phyloP scores from a whole-genome alignment of 2,329 filamentous ascomycete species.

The Coniochaeta sp. region DNA sequence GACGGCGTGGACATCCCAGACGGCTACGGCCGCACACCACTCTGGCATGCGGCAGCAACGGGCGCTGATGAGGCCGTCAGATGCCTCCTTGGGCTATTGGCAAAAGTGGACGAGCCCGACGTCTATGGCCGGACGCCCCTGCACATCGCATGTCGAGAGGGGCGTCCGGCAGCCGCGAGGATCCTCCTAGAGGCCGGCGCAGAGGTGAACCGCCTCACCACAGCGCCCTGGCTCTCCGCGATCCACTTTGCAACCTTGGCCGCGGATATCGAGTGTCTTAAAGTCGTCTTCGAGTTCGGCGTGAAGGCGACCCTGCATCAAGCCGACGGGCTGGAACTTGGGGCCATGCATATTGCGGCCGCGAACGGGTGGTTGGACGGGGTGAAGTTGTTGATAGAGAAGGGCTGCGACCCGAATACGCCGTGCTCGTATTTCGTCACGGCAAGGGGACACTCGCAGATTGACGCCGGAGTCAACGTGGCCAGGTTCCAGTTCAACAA shows the following conservation, averaged over 20 bases:
- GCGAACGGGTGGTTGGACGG: not conserved
- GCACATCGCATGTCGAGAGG: not conserved
- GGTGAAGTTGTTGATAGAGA: not conserved
- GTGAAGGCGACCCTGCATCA: not conserved
- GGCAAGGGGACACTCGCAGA: not conserved
- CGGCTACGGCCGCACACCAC: not conserved
- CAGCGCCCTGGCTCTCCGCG: not conserved
- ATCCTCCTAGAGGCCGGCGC: not conserved
- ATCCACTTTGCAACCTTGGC: not conserved
- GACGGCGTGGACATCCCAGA: not conserved
- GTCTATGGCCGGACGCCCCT: not conserved
- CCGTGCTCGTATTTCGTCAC: not conserved
- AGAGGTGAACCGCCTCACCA: not conserved
- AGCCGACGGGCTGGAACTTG: not conserved
- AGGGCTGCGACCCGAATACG: not conserved
- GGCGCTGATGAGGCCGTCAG: not conserved
- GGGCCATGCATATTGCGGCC: not conserved
- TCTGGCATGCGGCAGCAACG: not conserved
- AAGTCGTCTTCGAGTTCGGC: not conserved
- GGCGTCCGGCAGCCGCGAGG: not conserved
- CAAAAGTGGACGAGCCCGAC: not conserved
- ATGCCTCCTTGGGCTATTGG: not conserved
- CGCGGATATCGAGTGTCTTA: not conserved
- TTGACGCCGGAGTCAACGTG: not conserved
- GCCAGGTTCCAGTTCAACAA: not conserved